Base-by-base conservation (phyloP, 116 monocot genomes). In the Papilionanthe hybrid region DNA sequence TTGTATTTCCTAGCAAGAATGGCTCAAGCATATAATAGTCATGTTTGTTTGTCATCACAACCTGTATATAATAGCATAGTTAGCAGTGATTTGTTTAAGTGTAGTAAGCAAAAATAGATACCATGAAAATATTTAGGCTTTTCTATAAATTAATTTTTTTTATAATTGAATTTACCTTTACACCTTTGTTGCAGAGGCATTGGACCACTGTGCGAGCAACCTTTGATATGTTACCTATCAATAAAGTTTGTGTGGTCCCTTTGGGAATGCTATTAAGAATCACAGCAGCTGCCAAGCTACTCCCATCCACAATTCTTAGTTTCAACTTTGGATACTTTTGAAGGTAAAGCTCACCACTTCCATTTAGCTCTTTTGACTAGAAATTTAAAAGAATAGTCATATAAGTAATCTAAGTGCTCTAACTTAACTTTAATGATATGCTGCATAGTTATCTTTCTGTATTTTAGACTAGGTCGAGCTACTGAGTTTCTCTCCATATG, bases 261-360 rank as follows among this genome's bases (percentile, higher is more conserved):
- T 53, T 9, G 37, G 98, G 93, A 72, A 98, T 92, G 66, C 82
- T 89, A 20, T 90, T 86, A 19, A 98, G 79, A 30, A 94, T 86
- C 42, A 94, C 86, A 23, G 94, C 98, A 25, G 88, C 80, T 37
- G 94, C 91, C 77, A 98, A 89, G 79, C 92, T 86, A 73, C 86
- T 94, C 71, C 98, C 98, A 81, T 98, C 98, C 15, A 87, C 81
- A 76, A 98, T 86, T 86, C 78, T 94, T 12, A 93, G 42, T 30
- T 85, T 92, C 47, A 98, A 80, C 75, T 93, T 90, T 77, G 94
- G 94, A 78, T 91, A 86, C 78, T 90, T 94, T 10, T 77, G 88
- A 49, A 91, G 47, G 74, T 88, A 94, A 25, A 94, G 66, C n/a
- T 91, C 82, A 1, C 98, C 98, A 67, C 82, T 77, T 78, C 77